These are phyloP conservation scores for Solanum lycopersicoides DNA, from an alignment of 257 asterid species.

Conservation along the genomic window DNA sequence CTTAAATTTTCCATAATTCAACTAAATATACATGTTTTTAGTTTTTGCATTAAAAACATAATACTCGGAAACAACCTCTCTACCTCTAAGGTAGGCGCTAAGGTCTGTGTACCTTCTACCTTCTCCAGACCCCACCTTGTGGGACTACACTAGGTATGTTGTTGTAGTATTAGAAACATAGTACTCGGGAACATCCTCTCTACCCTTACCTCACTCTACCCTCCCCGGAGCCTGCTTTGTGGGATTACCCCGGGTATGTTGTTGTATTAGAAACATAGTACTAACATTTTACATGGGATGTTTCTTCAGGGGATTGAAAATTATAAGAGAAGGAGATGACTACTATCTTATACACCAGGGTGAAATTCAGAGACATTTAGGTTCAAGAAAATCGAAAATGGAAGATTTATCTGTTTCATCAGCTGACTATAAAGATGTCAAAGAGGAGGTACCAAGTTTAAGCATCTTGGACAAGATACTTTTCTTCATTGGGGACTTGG, in stretches of 20 bases:
- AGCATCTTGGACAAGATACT: constrained; percentile 61
- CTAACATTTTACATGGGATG: background rate
- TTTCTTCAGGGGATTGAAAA: constrained; percentile 60
- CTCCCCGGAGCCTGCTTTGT: background rate
- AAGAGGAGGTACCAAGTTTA: constrained; percentile 18
- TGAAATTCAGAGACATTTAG: constrained; percentile 58
- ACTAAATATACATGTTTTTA: background rate
- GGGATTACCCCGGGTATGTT: background rate
- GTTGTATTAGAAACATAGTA: background rate
- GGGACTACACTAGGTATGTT: background rate
- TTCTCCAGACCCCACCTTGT: background rate
- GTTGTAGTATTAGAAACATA: background rate
- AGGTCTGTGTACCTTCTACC: background rate
- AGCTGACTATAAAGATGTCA: background rate
- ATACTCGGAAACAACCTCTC: background rate
- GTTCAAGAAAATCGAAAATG: constrained; percentile 26
- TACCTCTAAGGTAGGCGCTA: background rate
- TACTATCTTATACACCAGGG: constrained; percentile 68
- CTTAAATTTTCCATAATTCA: background rate
- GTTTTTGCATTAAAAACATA: background rate
- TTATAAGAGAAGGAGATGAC: constrained; percentile 77
- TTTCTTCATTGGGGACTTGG: constrained; percentile 78
- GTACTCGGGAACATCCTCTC: background rate
- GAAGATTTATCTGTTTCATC: constrained; percentile 2
- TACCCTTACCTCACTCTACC: background rate